Conservation (phyloP, 1,284 basidiomycete species). For the Hypsizygus ulmarius region DNA sequence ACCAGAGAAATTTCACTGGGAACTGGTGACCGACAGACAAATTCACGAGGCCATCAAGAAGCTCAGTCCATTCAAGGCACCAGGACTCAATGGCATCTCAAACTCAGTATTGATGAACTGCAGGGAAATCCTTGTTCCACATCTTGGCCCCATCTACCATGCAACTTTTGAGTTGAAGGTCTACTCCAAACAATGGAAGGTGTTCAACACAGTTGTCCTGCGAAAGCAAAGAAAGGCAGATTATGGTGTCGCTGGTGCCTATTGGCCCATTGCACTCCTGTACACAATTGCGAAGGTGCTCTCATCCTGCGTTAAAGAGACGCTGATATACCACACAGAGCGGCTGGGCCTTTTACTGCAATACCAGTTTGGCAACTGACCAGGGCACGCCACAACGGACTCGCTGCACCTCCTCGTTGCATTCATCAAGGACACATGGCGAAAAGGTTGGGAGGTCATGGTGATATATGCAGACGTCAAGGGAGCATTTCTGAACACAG, state of each 20-base stretch:
- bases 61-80: slow-evolving; percentile 32
- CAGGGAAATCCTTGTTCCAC: too few relatives aligned
- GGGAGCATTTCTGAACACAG: slow-evolving; percentile 2
- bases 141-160: too few relatives aligned
- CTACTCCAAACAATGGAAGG: too few relatives aligned
- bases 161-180: too few relatives aligned
- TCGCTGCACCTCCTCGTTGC: not conserved
- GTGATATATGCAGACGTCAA: slow-evolving; percentile 1
- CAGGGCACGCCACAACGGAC: not conserved
- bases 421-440: slow-evolving; percentile 2
- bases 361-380: not conserved
- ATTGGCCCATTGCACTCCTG: too few relatives aligned
- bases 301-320: too few relatives aligned
- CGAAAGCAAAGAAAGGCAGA: too few relatives aligned
- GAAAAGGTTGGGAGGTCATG: slow-evolving; percentile 2
- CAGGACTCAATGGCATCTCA: slow-evolving; percentile 33
- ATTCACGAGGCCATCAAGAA: slow-evolving; percentile 14
- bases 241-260: too few relatives aligned
- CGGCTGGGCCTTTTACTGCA: not conserved
- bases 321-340: not conserved
- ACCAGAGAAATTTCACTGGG: slow-evolving; percentile 1
- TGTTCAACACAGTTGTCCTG: too few relatives aligned
- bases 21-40: slow-evolving; percentile 1
- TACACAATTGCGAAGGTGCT: too few relatives aligned
- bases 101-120: slow-evolving; percentile 13